These are phyloP conservation scores for Leccinum ochraceum DNA, from an alignment of 768 basidiomycete species.

Conservation along the genomic window DNA sequence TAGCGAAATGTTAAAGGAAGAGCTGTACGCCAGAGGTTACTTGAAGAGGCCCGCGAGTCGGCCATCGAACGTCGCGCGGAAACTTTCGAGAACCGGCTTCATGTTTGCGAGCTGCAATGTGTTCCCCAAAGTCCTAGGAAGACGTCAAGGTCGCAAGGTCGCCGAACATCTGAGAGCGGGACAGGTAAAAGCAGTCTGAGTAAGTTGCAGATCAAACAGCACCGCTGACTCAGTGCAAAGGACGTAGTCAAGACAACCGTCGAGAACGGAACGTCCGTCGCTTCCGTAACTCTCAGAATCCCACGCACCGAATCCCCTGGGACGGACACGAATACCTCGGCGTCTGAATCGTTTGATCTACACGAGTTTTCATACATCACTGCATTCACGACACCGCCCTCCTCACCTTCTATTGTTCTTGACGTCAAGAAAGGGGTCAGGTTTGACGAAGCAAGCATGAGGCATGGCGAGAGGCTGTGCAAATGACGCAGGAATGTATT, in stretches of 20 bases:
- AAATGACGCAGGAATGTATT: constrained; percentile 7
- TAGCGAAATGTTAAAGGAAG: constrained; percentile 30
- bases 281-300: constrained; percentile 12
- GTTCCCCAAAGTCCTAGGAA: constrained; percentile 21
- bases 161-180: constrained; percentile 13
- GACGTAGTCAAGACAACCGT: background rate
- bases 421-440: constrained; percentile 12
- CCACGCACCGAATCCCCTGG: constrained; percentile 16
- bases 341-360: constrained; percentile 25
- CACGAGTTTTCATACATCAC: constrained; percentile 35
- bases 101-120: constrained; percentile 4
- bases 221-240: constrained; percentile 12
- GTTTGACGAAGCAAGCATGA: constrained; percentile 12
- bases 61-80: constrained; percentile 6
- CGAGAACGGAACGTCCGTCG: constrained; percentile 11
- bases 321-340: constrained; percentile 10
- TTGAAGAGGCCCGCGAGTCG: constrained; percentile 19
- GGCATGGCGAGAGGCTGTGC: constrained; percentile 11
- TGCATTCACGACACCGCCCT: constrained; percentile 33
- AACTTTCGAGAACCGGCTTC: constrained; percentile 1
- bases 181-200: constrained; percentile 16
- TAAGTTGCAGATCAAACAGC: background rate
- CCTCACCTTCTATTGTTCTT: constrained; percentile 24
- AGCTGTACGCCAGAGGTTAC: constrained; percentile 31
- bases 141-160: constrained; percentile 20